Percentiles rank a stretch among this genome's conserved stretches.
Evolutionary conservation across 2,329 filamentous ascomycete species (phyloP).

Genomic region (Septoria linicola): DNA sequence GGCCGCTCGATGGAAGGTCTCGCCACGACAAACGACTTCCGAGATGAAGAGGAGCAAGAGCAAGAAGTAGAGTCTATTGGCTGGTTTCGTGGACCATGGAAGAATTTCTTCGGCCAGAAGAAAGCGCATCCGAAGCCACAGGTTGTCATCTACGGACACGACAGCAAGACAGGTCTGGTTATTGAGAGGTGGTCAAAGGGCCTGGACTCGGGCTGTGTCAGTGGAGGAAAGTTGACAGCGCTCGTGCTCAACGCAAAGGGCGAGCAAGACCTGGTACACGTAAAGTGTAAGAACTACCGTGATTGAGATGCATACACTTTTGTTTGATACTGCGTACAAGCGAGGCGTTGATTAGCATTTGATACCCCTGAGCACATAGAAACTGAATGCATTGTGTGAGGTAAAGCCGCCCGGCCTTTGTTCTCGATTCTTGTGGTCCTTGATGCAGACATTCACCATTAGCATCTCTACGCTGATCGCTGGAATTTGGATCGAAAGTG

Average conservation of each 20-base stretch:
- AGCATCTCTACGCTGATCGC: no score
- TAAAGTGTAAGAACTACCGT: slow-evolving; percentile 43
- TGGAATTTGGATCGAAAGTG: no score
- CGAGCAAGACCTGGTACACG: slow-evolving; percentile 37
- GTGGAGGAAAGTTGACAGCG: slow-evolving; percentile 72
- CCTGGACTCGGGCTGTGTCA: slow-evolving; percentile 79
- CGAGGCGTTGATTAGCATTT: slow-evolving; percentile 16
- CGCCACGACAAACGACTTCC: slow-evolving; percentile 12
- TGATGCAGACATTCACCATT: no score
- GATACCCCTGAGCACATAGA: slow-evolving; percentile 9
- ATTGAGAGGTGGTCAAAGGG: slow-evolving; percentile 73
- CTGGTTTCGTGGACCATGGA: slow-evolving; percentile 21
- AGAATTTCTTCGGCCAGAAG: slow-evolving; percentile 31
- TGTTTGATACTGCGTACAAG: slow-evolving; percentile 16
- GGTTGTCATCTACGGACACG: slow-evolving; percentile 85
- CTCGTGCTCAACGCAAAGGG: slow-evolving; percentile 66
- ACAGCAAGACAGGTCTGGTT: slow-evolving; percentile 69
- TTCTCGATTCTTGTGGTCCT: no score
- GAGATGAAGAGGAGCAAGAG: slow-evolving; percentile 4
- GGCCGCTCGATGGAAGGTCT: slow-evolving; percentile 26
- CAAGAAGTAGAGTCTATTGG: not conserved
- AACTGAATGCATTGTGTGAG: no score
- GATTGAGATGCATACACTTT: slow-evolving; percentile 4
- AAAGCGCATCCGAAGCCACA: slow-evolving; percentile 45
- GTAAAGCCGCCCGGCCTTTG: no score